Base-by-base conservation (phyloP, 176 grass and related monocot species). In the Rhynchospora breviuscula region DNA sequence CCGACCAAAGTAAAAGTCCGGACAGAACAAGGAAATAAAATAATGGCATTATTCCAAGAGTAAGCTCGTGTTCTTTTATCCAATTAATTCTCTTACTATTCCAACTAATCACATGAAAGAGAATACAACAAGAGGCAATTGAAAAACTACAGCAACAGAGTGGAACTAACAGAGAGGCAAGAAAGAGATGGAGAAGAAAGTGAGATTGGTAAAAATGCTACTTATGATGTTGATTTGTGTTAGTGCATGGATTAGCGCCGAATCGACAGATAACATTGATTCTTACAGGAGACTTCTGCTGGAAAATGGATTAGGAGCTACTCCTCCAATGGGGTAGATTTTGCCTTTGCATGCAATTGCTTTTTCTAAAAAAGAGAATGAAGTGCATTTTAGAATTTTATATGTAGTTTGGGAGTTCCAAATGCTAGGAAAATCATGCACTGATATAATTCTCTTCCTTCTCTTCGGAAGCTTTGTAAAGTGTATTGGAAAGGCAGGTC, bases 241-340 rank as follows among this genome's bases (percentile, higher is more conserved):
- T 48, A 29, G 49, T 86, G 48, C 73, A 54, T 86, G 60, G 43
- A 67, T 57, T 48, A 14, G 23, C 25, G 33, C 22, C 0, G 88
- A 83, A 69, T 85, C 76, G 65, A 89, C 53, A 53, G 89, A 80
- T 87, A 80, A 60, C 12, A 81, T 89, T 63, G 90, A 43, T 48
- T 87, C 82, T 64, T 87, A 92, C 88, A 83, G 90, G 82, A 83
- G 93, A 87, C 87, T 79, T 71, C 75, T 92, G 91, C 83, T 99
- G 1, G 89, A 88, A 59, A 99, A 93, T 67, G 96, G 93, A 18
- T 89, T 99, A 54, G 96, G 75, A 74, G 40, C 56, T 0, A 84
- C 91, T 12, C 93, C 96, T 79, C 96, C 96, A 52, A 95, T 99
- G 96, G 96, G 96, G 96, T 93, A 90, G 72, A 31, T 46, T 35